A percentile compares a stretch with the other conserved stretches of the same genome.
Evolutionary conservation across 305 asterid genomes (phyloP).

Genomic region (Plantago lanceolata): DNA sequence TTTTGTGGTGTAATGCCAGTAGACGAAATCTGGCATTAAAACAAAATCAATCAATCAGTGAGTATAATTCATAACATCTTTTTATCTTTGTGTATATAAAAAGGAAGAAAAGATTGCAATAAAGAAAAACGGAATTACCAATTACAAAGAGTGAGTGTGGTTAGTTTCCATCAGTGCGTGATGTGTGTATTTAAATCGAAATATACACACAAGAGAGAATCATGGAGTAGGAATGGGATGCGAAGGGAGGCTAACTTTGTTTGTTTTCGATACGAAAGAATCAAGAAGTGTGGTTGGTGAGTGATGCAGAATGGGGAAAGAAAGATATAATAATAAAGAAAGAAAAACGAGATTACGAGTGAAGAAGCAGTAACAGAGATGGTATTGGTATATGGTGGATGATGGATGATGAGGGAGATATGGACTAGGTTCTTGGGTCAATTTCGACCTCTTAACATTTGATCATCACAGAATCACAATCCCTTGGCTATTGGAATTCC

Average conservation of each 20-base stretch:
- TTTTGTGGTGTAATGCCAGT: slow-evolving; percentile 22
- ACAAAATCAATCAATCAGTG: slow-evolving; percentile 15
- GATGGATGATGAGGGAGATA: slow-evolving; percentile 52
- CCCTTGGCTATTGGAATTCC: too few species aligned
- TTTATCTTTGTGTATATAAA: background rate
- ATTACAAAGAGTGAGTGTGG: slow-evolving; percentile 24
- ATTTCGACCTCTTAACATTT: slow-evolving; percentile 34
- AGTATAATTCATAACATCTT: background rate
- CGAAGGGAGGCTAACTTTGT: slow-evolving; percentile 2
- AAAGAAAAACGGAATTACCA: slow-evolving; percentile 14
- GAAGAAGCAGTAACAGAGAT: slow-evolving; percentile 17
- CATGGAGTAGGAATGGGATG: slow-evolving; percentile 26
- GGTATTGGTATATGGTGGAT: too few species aligned
- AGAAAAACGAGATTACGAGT: slow-evolving; percentile 15
- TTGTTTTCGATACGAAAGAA: background rate
- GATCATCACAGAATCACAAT: background rate
- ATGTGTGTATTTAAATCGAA: slow-evolving; percentile 17
- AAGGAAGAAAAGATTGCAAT: background rate
- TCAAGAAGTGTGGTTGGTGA: slow-evolving; percentile 17
- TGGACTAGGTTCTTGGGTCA: slow-evolving; percentile 40
- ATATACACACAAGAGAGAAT: slow-evolving; percentile 12
- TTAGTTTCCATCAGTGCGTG: slow-evolving; percentile 25
- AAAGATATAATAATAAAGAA: slow-evolving; percentile 21
- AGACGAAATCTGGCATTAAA: slow-evolving; percentile 27
- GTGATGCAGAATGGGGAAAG: slow-evolving; percentile 25